Evolutionary conservation across 2,329 filamentous ascomycete genomes (phyloP).

Genomic region (Sordariomycetes sp.): DNA sequence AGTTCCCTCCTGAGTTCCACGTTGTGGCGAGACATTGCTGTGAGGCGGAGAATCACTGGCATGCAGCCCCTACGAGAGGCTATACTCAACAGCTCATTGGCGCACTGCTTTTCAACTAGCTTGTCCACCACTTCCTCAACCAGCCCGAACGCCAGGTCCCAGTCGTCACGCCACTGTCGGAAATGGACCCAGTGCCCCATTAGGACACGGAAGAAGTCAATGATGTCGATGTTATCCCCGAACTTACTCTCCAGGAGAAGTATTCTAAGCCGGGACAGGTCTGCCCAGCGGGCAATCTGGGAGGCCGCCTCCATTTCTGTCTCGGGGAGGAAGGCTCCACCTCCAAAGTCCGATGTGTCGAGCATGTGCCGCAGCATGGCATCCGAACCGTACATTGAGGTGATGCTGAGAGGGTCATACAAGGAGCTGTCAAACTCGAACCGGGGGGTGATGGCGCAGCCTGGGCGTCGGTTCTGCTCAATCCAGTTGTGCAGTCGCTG

Average conservation of each 20-base stretch:
- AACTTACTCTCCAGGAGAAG: conserved; percentile 8
- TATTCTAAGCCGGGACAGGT: conserved; percentile 13
- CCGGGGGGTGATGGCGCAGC: conserved; percentile 16
- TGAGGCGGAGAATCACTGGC: not conserved
- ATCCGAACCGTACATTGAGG: conserved; percentile 20
- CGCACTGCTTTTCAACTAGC: not conserved
- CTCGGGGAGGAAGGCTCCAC: conserved; percentile 7
- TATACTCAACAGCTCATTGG: not conserved
- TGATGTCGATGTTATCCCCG: conserved; percentile 11
- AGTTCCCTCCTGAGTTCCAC: not conserved
- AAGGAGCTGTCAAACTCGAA: conserved; percentile 18
- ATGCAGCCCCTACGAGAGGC: not conserved
- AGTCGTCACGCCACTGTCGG: not conserved
- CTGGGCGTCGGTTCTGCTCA: conserved; percentile 18
- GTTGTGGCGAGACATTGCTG: not conserved
- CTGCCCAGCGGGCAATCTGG: conserved; percentile 16
- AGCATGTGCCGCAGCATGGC: conserved; percentile 17
- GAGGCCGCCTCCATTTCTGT: conserved; percentile 12
- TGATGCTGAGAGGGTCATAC: conserved; percentile 22
- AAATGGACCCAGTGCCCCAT: conserved; percentile 7
- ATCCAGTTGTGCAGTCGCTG: conserved; percentile 19
- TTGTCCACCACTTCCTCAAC: not conserved
- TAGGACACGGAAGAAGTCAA: conserved; percentile 9
- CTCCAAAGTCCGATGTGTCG: conserved; percentile 10
- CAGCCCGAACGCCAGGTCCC: conserved; percentile 2